Evolutionary conservation across 371 early-diverging fungal species (phyloP).

Genomic region (Mortierella sp.): DNA sequence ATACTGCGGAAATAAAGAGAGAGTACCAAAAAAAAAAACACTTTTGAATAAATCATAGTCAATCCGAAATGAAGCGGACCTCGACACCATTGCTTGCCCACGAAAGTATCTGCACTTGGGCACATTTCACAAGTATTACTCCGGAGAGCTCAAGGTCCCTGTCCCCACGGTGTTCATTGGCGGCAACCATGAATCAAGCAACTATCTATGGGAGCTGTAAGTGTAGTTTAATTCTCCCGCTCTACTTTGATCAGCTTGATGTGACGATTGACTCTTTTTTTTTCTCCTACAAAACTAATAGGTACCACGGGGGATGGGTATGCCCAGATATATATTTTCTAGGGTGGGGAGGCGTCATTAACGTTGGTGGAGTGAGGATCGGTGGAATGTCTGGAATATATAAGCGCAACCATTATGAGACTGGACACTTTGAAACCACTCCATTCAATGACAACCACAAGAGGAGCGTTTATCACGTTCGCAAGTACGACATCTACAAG

Average conservation of each 20-base stretch:
- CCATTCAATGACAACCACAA: conserved; percentile 76
- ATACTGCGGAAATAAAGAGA: neutral
- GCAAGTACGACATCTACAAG: conserved; percentile 86
- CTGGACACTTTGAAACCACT: conserved; percentile 83
- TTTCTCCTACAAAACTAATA: conserved; percentile 22
- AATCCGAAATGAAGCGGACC: conserved; percentile 87
- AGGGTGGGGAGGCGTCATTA: conserved; percentile 87
- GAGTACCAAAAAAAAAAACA: neutral
- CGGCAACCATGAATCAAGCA: conserved; percentile 98
- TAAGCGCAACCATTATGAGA: conserved; percentile 78
- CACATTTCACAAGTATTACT: conserved; percentile 93
- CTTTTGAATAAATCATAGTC: conserved; percentile 61
- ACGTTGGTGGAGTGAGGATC: conserved; percentile 90
- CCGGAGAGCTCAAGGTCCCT: conserved; percentile 84
- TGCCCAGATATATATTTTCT: conserved; percentile 94
- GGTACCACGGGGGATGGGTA: conserved; percentile 97
- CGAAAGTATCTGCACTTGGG: conserved; percentile 86
- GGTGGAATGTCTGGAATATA: conserved; percentile 95
- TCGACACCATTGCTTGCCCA: conserved; percentile 85
- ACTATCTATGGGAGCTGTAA: conserved; percentile 93
- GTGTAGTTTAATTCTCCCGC: conserved; percentile 20
- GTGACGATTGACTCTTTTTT: neutral
- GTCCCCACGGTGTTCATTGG: conserved; percentile 95
- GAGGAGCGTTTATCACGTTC: conserved; percentile 86
- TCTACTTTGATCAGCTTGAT: neutral